Percentiles rank a stretch among this genome's conserved stretches.
phyloP scores from a whole-genome alignment of 2,329 filamentous ascomycete genomes.

The Grosmannia serpens region DNA sequence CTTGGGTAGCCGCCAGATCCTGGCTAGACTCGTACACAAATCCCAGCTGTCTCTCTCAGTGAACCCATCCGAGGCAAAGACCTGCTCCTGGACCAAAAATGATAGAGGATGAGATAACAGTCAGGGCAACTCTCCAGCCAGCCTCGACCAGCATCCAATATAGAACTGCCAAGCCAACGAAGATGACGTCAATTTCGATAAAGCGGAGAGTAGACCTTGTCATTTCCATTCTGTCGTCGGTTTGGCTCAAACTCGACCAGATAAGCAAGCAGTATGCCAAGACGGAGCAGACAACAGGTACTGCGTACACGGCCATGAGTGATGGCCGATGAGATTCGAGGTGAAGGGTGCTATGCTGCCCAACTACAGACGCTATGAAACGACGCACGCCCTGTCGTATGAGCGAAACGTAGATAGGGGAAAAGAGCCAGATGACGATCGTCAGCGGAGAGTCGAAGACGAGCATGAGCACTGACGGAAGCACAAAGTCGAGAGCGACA shows the following conservation, averaged over 20 bases:
- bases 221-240: conserved; percentile 36
- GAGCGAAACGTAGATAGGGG: conserved; percentile 36
- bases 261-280: conserved; percentile 29
- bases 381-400: conserved; percentile 26
- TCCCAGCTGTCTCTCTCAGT: conserved; percentile 16
- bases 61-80: conserved; percentile 22
- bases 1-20: background rate
- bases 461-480: conserved; percentile 36
- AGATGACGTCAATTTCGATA: conserved; percentile 34
- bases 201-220: conserved; percentile 34
- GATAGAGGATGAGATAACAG: conserved; percentile 16
- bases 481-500: conserved; percentile 33
- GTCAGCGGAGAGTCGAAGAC: conserved; percentile 23
- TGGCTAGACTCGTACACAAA: background rate
- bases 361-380: conserved; percentile 13
- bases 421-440: conserved; percentile 38
- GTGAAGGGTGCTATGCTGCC: conserved; percentile 19
- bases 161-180: conserved; percentile 33
- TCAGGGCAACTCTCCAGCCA: conserved; percentile 25
- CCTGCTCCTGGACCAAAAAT: conserved; percentile 26
- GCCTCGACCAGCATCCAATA: conserved; percentile 44
- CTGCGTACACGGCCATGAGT: conserved; percentile 29
- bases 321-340: conserved; percentile 30
- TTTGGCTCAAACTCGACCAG: conserved; percentile 21
- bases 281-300: conserved; percentile 32